Conservation (phyloP, 2,329 filamentous ascomycete species). For the Aspergillus arachidicola region DNA sequence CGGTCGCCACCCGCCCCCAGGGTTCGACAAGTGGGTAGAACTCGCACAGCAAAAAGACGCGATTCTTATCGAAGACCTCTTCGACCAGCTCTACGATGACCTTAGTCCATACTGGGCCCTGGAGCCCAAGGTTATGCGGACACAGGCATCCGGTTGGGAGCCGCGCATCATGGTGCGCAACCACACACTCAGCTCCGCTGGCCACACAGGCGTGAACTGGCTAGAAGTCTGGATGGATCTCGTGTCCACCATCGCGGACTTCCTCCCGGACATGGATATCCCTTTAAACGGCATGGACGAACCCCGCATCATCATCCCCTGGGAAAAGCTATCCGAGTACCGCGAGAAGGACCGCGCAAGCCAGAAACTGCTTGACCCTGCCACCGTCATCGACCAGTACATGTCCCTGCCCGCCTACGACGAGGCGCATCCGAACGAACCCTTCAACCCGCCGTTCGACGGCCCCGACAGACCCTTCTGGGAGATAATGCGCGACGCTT, state of each 20-base stretch:
- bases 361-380: slow-evolving; percentile 3
- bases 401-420: slow-evolving; percentile 10
- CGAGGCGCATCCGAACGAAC: slow-evolving; percentile 12
- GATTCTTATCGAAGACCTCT: slow-evolving; percentile 53
- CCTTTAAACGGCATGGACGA: slow-evolving; percentile 55
- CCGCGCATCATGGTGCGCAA: slow-evolving; percentile 46
- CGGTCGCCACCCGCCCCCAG: background rate
- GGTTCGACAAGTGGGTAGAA: background rate
- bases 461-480: slow-evolving; percentile 39
- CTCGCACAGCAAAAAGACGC: slow-evolving; percentile 47
- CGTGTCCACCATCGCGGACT: slow-evolving; percentile 37
- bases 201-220: slow-evolving; percentile 36
- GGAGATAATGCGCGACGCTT: slow-evolving; percentile 46
- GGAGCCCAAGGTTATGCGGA: slow-evolving; percentile 43
- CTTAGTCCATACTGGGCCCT: slow-evolving; percentile 54
- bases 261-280: slow-evolving; percentile 51
- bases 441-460: slow-evolving; percentile 5
- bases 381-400: slow-evolving; percentile 11
- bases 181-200: slow-evolving; percentile 37
- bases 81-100: slow-evolving; percentile 55
- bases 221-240: slow-evolving; percentile 47
- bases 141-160: slow-evolving; percentile 41
- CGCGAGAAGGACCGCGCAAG: slow-evolving; percentile 34
- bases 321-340: slow-evolving; percentile 48
- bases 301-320: slow-evolving; percentile 50